Percentiles rank a stretch among this genome's conserved stretches.
phyloP scores from a whole-genome alignment of 2,329 filamentous ascomycete species.

The Sodiomyces alkalinus region DNA sequence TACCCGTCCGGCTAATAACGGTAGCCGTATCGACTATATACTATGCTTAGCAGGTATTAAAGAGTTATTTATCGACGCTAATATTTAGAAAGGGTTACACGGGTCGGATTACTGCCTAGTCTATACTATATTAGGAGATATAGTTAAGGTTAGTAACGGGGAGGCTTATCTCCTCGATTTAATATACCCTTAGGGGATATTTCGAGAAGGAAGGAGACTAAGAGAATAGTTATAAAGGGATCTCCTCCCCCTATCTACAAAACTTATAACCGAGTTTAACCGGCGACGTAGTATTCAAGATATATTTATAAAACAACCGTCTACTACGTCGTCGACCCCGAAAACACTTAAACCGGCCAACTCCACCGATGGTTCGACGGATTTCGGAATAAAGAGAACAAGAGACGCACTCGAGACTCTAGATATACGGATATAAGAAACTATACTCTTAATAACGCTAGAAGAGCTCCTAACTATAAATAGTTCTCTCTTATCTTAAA shows the following conservation, averaged over 20 bases:
- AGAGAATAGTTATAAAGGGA: conserved; percentile 53
- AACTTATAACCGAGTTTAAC: conserved; percentile 76
- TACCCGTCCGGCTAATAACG: conserved; percentile 87
- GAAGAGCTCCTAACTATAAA: no score
- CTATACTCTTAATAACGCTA: no score
- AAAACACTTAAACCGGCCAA: conserved; percentile 4
- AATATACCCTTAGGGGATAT: conserved; percentile 64
- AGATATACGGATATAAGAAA: no score
- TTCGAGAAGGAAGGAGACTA: conserved; percentile 48
- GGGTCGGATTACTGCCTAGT: conserved; percentile 96
- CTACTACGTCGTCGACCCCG: no score
- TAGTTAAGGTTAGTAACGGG: conserved; percentile 32
- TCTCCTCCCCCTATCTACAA: conserved; percentile 61
- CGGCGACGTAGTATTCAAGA: conserved; percentile 74
- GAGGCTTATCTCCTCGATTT: conserved; percentile 49
- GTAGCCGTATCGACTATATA: conserved; percentile 86
- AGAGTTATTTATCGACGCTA: conserved; percentile 61
- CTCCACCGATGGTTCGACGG: not conserved
- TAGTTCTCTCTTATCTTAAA: no score
- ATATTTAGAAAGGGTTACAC: conserved; percentile 88
- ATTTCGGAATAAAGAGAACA: not conserved
- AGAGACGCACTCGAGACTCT: no score
- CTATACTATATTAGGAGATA: conserved; percentile 57
- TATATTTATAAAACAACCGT: conserved; percentile 64
- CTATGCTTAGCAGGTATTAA: conserved; percentile 68